phyloP scores from a whole-genome alignment of 2,329 filamentous ascomycete species.

The Myriosclerotinia duriaeana region DNA sequence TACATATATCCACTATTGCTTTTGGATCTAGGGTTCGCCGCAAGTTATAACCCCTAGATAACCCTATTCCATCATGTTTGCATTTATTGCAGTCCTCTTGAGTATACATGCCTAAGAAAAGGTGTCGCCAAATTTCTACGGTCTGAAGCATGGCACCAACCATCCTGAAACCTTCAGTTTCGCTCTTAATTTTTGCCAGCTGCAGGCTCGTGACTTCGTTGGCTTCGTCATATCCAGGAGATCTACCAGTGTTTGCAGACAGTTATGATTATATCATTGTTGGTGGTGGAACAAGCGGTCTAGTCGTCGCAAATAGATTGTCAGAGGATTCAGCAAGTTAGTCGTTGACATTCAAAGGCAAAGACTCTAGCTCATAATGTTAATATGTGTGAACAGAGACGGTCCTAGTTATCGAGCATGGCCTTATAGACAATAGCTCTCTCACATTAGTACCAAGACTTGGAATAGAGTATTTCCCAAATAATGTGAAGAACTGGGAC shows the following conservation, averaged over 20 bases:
- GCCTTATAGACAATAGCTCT: conserved; percentile 13
- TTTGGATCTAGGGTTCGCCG: neutral
- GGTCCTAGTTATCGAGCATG: conserved; percentile 13
- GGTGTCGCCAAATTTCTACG: neutral
- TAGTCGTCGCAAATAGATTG: conserved; percentile 44
- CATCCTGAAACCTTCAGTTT: neutral
- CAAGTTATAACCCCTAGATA: neutral
- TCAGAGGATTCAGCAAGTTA: conserved; percentile 40
- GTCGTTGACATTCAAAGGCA: neutral
- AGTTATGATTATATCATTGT: conserved; percentile 22
- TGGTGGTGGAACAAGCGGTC: conserved; percentile 15
- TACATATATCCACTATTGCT: neutral
- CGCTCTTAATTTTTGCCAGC: neutral
- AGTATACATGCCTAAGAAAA: neutral
- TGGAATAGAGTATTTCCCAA: conserved; percentile 13
- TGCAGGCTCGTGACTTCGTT: neutral
- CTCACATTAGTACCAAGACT: conserved; percentile 17
- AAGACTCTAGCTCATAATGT: neutral
- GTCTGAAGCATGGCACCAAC: neutral
- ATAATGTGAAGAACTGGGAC: conserved; percentile 19
- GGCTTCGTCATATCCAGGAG: neutral
- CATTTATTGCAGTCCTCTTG: neutral
- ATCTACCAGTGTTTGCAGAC: conserved; percentile 1
- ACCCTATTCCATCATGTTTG: neutral
- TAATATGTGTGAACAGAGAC: conserved; percentile 17